phyloP scores from a whole-genome alignment of 2,329 filamentous ascomycete species.

The Fusarium albosuccineum region DNA sequence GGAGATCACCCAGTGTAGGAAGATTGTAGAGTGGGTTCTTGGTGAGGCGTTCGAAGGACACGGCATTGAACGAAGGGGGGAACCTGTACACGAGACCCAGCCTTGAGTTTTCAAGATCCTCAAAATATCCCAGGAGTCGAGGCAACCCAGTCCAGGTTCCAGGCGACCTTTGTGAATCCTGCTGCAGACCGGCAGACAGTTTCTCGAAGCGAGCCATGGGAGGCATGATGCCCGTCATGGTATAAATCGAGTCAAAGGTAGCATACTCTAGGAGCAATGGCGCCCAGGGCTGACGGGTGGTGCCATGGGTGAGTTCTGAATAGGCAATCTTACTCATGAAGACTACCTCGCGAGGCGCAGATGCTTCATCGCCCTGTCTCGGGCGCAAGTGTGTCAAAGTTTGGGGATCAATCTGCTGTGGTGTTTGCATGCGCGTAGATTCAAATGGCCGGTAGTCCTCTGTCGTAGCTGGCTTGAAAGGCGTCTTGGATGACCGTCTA shows the following conservation, averaged over 20 bases:
- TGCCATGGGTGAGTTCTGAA: slow-evolving; percentile 59
- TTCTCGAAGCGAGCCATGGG: slow-evolving; percentile 75
- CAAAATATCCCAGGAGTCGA: slow-evolving; percentile 77
- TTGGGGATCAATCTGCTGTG: slow-evolving; percentile 69
- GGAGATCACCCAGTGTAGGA: slow-evolving; percentile 67
- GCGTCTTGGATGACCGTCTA: slow-evolving; percentile 47
- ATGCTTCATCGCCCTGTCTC: slow-evolving; percentile 53
- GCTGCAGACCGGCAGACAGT: slow-evolving; percentile 69
- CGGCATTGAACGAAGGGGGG: slow-evolving; percentile 72
- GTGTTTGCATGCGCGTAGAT: slow-evolving; percentile 71
- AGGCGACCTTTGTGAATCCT: slow-evolving; percentile 63
- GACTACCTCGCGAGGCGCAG: slow-evolving; percentile 60
- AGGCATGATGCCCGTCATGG: slow-evolving; percentile 72
- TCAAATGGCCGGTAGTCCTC: slow-evolving; percentile 68
- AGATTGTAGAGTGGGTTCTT: slow-evolving; percentile 64
- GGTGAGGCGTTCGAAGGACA: slow-evolving; percentile 65
- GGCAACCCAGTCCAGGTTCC: slow-evolving; percentile 73
- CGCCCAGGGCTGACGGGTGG: slow-evolving; percentile 60
- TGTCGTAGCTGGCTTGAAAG: slow-evolving; percentile 53
- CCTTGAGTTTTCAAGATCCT: slow-evolving; percentile 77
- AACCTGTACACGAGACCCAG: slow-evolving; percentile 83
- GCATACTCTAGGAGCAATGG: slow-evolving; percentile 80
- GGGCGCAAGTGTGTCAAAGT: slow-evolving; percentile 63
- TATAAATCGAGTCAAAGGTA: slow-evolving; percentile 72
- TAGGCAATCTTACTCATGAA: slow-evolving; percentile 65